phyloP scores from a whole-genome alignment of 1,284 basidiomycete species.

The Rhizoctonia solani region DNA sequence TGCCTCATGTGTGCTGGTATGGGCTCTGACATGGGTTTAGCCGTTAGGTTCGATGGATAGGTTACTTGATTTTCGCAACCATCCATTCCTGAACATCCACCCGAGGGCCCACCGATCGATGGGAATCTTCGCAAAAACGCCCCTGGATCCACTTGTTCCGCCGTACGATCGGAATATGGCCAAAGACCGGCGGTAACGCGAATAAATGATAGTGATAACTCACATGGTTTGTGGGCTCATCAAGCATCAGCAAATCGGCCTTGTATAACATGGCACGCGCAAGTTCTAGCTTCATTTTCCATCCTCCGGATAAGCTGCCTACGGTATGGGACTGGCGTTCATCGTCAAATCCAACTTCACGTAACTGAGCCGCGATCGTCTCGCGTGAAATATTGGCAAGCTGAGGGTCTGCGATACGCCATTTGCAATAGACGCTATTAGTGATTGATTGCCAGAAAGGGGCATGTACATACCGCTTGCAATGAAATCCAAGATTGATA shows the following conservation, averaged over 20 bases:
- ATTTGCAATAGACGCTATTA: neutral
- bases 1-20: too few relatives aligned
- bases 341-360: slow-evolving; percentile 91
- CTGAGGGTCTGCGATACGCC: slow-evolving; percentile 44
- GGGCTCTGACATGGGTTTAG: too few relatives aligned
- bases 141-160: too few relatives aligned
- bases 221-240: slow-evolving; percentile 90
- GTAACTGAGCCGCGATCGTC: slow-evolving; percentile 77
- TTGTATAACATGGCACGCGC: slow-evolving; percentile 96
- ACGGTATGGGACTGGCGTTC: slow-evolving; percentile 84
- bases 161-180: too few relatives aligned
- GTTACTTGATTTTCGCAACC: too few relatives aligned
- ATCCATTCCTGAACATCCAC: too few relatives aligned
- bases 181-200: too few relatives aligned
- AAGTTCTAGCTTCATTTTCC: slow-evolving; percentile 98
- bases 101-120: too few relatives aligned
- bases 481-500: slow-evolving; percentile 87
- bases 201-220: slow-evolving; percentile 46
- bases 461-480: slow-evolving; percentile 62
- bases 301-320: slow-evolving; percentile 92
- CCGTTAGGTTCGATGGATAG: too few relatives aligned
- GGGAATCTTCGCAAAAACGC: too few relatives aligned
- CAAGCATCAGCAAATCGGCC: slow-evolving; percentile 60
- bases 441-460: slow-evolving; percentile 62
- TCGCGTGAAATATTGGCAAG: slow-evolving; percentile 61